These are phyloP conservation scores for Cyclotella kingstonii DNA, from an alignment of 108 stramenopile species.

Conservation along the genomic window DNA sequence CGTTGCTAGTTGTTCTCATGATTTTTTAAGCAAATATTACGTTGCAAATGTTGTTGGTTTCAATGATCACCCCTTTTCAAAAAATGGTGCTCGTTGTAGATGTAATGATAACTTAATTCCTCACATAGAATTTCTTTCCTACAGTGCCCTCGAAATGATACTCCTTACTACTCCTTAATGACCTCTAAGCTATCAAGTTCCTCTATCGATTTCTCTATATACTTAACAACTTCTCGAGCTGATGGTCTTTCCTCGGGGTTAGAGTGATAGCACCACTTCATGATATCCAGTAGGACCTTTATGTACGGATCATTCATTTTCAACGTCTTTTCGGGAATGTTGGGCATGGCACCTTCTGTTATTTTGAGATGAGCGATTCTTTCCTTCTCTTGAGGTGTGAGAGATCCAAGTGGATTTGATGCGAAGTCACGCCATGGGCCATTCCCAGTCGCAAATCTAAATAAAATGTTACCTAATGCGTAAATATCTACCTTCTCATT, in stretches of 20 bases:
- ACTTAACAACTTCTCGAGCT: conserved; percentile 28
- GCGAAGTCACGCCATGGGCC: conserved; percentile 36
- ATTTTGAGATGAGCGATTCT: conserved; percentile 30
- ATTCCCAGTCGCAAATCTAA: conserved; percentile 25
- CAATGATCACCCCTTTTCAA: too few relatives aligned
- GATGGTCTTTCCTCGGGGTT: conserved; percentile 36
- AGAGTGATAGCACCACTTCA: conserved; percentile 36
- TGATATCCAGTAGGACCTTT: conserved; percentile 25
- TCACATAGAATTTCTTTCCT: too few relatives aligned
- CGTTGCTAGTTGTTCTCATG: too few relatives aligned
- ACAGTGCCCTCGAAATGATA: too few relatives aligned
- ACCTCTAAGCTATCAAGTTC: conserved; percentile 5
- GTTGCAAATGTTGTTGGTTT: too few relatives aligned
- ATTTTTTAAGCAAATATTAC: too few relatives aligned
- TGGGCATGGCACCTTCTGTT: conserved; percentile 26
- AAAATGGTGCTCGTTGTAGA: too few relatives aligned
- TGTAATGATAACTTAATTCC: too few relatives aligned
- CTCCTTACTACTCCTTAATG: background rate
- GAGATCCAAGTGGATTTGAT: background rate
- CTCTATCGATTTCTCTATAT: conserved; percentile 3
- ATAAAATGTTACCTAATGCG: conserved; percentile 34
- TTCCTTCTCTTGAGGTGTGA: conserved; percentile 30
- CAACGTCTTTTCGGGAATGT: conserved; percentile 19
- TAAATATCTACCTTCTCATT: conserved; percentile 39
- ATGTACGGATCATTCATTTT: conserved; percentile 33